Evolutionary conservation across 345 rosid species (phyloP), one percentile per base, ranked within the genome.

Genomic region (Eucalyptus lansdowneana): DNA sequence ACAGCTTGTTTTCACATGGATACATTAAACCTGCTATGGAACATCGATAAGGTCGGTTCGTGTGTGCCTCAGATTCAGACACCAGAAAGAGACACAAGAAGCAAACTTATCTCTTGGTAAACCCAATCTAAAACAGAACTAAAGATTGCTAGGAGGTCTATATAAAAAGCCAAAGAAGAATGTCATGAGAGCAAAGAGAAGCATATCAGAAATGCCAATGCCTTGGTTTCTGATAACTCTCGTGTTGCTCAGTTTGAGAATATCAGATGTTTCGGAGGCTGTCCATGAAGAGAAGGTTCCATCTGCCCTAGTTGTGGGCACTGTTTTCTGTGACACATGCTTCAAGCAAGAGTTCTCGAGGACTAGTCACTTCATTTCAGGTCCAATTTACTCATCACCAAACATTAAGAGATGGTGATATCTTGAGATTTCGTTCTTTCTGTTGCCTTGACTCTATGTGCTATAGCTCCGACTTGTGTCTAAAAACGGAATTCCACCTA

Each of bases 261-360:
- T 89, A 50, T n/a, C 22, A 86, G 65, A 58, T 54, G 53, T 45
- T 47, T 92, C 94, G 50, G 93, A 93, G 34, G 92, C 91, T 58
- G 90, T 72, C 27, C 92, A 88, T 87, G 89, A 86, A 42, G 91
- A 88, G 91, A 93, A 92, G 87, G 94, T 85, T 90, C 94, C 94
- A 65, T 91, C 96, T 88, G 95, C 98, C 4, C 93, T 95, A 88
- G 97, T 94, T 16, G 98, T 96, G 37, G 99, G 99, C 42, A 94
- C 98, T 87, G 99, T 97, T 50, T 96, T 92, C 93, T 97, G 99
- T 51, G 99, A 96, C 91, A 96, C 97, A 29, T 96, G 99, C 91
- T 95, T 95, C 93, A 95, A 90, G 19, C 85, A 92, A 45, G 94
- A 88, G 87, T 92, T 94, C 93, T 91, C 97, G 0, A 94, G 90